phyloP scores from a whole-genome alignment of 257 asterid genomes.

The Nicotiana sylvestris region DNA sequence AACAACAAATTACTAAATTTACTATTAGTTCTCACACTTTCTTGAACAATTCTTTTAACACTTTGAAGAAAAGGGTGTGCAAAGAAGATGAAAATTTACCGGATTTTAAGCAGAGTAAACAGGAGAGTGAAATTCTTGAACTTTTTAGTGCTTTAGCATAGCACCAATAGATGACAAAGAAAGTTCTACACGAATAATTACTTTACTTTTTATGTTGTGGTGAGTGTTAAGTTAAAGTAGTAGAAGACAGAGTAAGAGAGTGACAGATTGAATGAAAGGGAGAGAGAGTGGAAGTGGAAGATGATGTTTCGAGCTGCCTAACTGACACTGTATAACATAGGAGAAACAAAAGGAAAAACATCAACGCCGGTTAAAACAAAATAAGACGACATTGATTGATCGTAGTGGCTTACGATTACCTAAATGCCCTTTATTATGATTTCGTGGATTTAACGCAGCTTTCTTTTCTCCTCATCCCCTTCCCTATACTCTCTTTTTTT shows the following conservation, averaged over 20 bases:
- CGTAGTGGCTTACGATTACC: neutral
- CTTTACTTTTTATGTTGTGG: neutral
- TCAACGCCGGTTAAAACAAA: neutral
- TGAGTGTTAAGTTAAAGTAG: neutral
- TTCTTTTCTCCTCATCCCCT: no score
- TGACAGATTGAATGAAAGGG: neutral
- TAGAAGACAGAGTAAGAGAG: neutral
- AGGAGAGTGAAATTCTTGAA: neutral
- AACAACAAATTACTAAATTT: neutral
- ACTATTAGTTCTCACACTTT: neutral
- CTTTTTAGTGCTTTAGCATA: neutral
- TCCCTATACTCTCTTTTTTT: no score
- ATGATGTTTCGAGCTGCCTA: neutral
- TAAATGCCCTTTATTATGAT: neutral
- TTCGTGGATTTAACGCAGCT: neutral
- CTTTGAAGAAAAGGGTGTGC: neutral
- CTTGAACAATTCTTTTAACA: neutral
- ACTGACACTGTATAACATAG: neutral
- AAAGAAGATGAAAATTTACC: neutral
- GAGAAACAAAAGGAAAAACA: neutral
- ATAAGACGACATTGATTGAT: neutral
- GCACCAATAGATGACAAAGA: neutral
- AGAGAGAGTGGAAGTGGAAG: no score
- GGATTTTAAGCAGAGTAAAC: neutral
- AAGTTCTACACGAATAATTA: neutral